phyloP scores from a whole-genome alignment of 2,329 filamentous ascomycete species.

The Fusarium piperis region DNA sequence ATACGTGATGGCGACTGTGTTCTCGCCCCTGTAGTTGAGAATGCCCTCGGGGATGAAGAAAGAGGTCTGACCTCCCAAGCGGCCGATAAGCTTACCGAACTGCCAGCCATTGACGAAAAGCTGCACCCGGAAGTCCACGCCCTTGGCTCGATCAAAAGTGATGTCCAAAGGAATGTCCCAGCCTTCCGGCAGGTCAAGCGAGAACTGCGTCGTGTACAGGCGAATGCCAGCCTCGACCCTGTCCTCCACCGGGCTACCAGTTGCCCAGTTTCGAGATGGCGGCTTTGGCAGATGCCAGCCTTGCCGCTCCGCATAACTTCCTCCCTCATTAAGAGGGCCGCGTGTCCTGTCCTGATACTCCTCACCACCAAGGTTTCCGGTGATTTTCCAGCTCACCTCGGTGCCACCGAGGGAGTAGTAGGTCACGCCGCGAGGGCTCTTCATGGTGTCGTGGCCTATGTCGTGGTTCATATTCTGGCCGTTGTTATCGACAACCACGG shows the following conservation, averaged over 20 bases:
- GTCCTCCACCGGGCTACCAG: not conserved
- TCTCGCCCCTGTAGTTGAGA: no score
- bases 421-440: not conserved
- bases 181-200: not conserved
- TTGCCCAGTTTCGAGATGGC: not conserved
- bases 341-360: not conserved
- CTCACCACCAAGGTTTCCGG: not conserved
- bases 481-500: not conserved
- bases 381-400: not conserved
- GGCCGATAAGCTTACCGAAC: not conserved
- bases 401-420: not conserved
- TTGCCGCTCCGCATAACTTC: not conserved
- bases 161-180: not conserved
- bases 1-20: no score
- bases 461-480: not conserved
- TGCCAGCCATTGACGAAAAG: not conserved
- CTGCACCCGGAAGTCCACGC: not conserved
- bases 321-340: not conserved
- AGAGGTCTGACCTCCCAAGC: no score
- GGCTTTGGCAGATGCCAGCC: not conserved
- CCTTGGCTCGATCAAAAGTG: not conserved
- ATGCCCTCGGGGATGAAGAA: no score
- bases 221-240: not conserved
- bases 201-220: not conserved
- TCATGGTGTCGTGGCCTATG: not conserved